These are phyloP conservation scores for Dicorynia guianensis DNA, from an alignment of 306 rosid species.

Conservation along the genomic window DNA sequence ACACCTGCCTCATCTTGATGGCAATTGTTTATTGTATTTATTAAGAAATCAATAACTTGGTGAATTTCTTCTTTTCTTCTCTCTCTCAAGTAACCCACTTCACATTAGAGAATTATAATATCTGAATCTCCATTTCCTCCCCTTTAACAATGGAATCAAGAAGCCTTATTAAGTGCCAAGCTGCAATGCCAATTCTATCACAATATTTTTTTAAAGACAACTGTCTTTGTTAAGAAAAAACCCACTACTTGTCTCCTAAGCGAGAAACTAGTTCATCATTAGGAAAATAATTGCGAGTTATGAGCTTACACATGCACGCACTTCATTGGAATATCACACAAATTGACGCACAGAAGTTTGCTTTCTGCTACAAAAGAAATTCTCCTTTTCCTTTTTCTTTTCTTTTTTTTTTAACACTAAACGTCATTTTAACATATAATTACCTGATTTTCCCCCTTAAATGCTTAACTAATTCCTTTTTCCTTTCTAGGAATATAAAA, in stretches of 20 bases:
- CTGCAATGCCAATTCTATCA: constrained; percentile 44
- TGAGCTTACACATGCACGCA: constrained; percentile 48
- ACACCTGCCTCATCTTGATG: constrained; percentile 39
- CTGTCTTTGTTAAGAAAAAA: constrained; percentile 66
- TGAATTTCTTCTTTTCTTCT: constrained; percentile 12
- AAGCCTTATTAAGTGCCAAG: constrained; percentile 40
- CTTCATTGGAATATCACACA: constrained; percentile 47
- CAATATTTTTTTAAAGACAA: constrained; percentile 54
- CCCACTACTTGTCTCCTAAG: constrained; percentile 63
- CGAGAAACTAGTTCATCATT: constrained; percentile 50
- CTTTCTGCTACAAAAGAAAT: constrained; percentile 16
- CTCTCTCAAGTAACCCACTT: constrained; percentile 46
- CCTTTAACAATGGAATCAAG: constrained; percentile 51
- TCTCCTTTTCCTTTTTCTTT: constrained; percentile 36
- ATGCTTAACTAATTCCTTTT: constrained; percentile 35
- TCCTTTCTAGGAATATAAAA: constrained; percentile 27
- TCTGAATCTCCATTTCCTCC: constrained; percentile 43
- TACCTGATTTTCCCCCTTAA: constrained; percentile 21
- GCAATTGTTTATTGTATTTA: constrained; percentile 38
- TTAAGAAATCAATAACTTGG: constrained; percentile 28
- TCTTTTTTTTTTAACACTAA: constrained; percentile 14
- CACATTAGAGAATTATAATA: constrained; percentile 43
- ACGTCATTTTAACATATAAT: constrained; percentile 39
- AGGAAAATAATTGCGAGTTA: constrained; percentile 44
- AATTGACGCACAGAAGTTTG: constrained; percentile 43